Evolutionary conservation across 177 flowering plant genomes (phyloP).

Genomic region (Telopea speciosissima): DNA sequence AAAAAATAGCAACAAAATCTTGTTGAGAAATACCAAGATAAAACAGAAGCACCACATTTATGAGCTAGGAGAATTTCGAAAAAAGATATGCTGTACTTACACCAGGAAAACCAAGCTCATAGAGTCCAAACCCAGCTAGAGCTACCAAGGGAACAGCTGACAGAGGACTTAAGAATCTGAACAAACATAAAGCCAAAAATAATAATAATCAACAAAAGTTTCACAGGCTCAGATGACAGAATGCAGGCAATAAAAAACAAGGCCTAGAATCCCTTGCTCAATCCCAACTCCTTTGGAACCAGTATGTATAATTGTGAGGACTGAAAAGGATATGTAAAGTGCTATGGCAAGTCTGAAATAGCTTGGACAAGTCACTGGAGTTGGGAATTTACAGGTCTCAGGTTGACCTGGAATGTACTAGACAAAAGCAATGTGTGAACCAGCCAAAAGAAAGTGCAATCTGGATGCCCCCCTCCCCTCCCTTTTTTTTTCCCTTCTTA

Average conservation of each 20-base stretch:
- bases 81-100: slow-evolving; percentile 30
- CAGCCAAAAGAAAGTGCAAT: not conserved
- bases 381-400: not conserved
- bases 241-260: not conserved
- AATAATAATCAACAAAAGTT: not conserved
- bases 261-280: not conserved
- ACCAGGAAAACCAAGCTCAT: slow-evolving; percentile 84
- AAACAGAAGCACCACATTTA: not conserved
- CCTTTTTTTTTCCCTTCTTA: too few relatives aligned
- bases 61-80: not conserved
- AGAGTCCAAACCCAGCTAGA: slow-evolving; percentile 84
- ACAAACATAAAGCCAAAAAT: not conserved
- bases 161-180: slow-evolving; percentile 83
- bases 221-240: not conserved
- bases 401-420: not conserved
- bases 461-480: not conserved
- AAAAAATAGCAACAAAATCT: not conserved
- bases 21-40: not conserved
- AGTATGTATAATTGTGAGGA: not conserved
- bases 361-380: not conserved
- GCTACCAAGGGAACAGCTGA: slow-evolving; percentile 86
- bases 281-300: not conserved
- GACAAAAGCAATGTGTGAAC: not conserved
- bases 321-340: not conserved
- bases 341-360: not conserved